Base-by-base conservation (phyloP, 2,329 filamentous ascomycete genomes). In the Torrubiella hemipterigena region DNA sequence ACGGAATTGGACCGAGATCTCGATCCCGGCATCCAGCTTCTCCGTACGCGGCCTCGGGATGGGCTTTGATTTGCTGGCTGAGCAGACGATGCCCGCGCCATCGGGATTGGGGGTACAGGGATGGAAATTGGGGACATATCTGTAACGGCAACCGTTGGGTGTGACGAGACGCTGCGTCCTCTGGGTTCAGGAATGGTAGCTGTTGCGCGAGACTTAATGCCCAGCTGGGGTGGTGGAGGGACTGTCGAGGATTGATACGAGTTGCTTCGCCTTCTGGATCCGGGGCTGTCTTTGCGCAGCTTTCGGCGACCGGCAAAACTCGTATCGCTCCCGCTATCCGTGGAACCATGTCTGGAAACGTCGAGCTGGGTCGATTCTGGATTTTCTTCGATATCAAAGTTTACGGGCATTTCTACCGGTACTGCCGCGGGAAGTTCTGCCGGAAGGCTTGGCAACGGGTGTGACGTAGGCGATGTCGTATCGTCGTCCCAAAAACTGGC, bases 1-100 rank as follows among this genome's bases (percentile, higher is more conserved):
- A 48, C 33, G 6, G 70, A 73, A 34, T 61, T 63, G 10, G 68
- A 67, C 30, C 69, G 60, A 18, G 67, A 69, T 35, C 66, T 51
- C 15, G 53, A 55, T 13, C 67, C 66, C 0, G 65, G 63, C 27
- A 75, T 51, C 67, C 67, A 74, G 40, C 65, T 72, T 44, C 56
- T 61, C 17, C 67, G 59, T n/a, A 65, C 34, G 20, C 61, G 57
- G n/a, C 58, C 59, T 26, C 63, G 47, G 7, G 49, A 52, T 2
- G 61, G 63, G 36, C 63, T 68, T 30, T 61, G 61, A 37, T 53
- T 63, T 14, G 53, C 55, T 33, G 54, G 55, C 17, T 25, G 30
- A 4, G 35, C 21, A n/a, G 33, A 33, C 7, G 15, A 11, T 15
- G 17, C 28, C 4, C 33, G 16, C 10, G 37, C 24, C 12, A 22